A percentile compares a stretch with the other conserved stretches of the same genome.
Conservation (phyloP, 176 grass and related monocot genomes). For the Zizania latifolia region DNA sequence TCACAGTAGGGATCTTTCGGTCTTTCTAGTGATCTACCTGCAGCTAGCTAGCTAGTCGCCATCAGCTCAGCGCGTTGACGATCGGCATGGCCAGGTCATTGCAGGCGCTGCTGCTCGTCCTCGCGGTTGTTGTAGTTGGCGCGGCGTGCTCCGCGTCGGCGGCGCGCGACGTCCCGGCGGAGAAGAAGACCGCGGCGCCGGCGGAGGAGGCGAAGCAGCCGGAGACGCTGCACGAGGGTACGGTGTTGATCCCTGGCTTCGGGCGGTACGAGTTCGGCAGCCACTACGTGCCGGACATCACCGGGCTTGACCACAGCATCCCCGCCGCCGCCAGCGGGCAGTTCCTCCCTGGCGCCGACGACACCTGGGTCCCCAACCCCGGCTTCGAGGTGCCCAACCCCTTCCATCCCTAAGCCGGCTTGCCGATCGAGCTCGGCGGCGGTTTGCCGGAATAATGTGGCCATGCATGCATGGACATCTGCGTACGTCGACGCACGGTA, state of each 20-base stretch:
- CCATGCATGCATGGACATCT: not conserved
- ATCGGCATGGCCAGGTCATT: not conserved
- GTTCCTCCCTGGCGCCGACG: slow-evolving; percentile 65
- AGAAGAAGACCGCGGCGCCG: not conserved
- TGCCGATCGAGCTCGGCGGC: not conserved
- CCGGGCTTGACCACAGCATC: slow-evolving; percentile 68
- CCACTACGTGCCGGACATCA: slow-evolving; percentile 34
- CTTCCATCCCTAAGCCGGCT: slow-evolving; percentile 34
- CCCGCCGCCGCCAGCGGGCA: slow-evolving; percentile 48
- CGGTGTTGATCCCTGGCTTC: slow-evolving; percentile 54
- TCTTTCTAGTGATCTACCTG: not conserved
- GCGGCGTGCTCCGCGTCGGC: slow-evolving; percentile 33
- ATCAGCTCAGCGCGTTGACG: not conserved
- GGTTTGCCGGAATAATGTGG: slow-evolving; percentile 3
- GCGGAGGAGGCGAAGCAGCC: slow-evolving; percentile 16
- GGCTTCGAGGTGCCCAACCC: slow-evolving; percentile 88
- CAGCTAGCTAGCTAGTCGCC: not conserved
- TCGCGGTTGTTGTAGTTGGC: slow-evolving; percentile 28
- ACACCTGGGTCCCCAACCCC: slow-evolving; percentile 83
- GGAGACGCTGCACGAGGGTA: slow-evolving; percentile 48
- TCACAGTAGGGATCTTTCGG: no score
- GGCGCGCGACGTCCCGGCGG: slow-evolving; percentile 31
- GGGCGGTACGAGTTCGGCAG: slow-evolving; percentile 45
- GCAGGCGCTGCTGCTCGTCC: slow-evolving; percentile 21
- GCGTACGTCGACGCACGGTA: not conserved